Base-by-base conservation (phyloP, 2,329 filamentous ascomycete genomes). In the Allantophomopsis lycopodina region DNA sequence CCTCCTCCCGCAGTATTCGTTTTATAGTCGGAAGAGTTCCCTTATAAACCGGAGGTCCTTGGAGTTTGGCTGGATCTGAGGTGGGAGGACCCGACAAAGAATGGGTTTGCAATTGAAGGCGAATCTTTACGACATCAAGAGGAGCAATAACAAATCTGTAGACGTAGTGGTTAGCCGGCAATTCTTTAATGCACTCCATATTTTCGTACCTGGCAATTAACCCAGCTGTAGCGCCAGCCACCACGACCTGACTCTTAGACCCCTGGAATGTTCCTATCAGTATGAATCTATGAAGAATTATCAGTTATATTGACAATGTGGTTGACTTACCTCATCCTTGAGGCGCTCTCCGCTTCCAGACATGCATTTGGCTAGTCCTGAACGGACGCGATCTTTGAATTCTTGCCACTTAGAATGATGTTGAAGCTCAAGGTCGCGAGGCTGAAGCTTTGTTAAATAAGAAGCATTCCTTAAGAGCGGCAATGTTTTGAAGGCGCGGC, bases 91-190 rank as follows among this genome's bases (percentile, higher is more conserved):
- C 81, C 50, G 80, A 81, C 44, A 52, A 42, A 37, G 85, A 87
- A 63, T 93, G 83, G 35, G 83, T 76, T 60, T 96, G 91, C 14
- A 98, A 77, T 59, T 98, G 91, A 35, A 96, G 79, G 36, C 91
- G 84, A 62, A 98, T 98, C 68, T 98, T 96, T 63, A 96, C 78
- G 46, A 98, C 91, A 60, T 98, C 91, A 49, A 98, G 82, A 39
- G 91, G 91, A 14, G 91, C 86, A 56, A 96, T 81, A 55, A 91
- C 76, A 67, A 98, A 96, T 57, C 84, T 87, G 36, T 37, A 39
- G 38, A 8, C 18, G 20, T 41, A 20, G 7, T 30, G 23, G 15
- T 15, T 20, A 39, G 21, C 16, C 21, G 4, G 12, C 28, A 41
- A 32, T 28, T 10, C 11, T 5, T 28, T 3, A 12, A 28, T 8